These are phyloP conservation scores for Mycothermus thermophilus DNA, from an alignment of 495 filamentous ascomycete genomes.

Conservation along the genomic window DNA sequence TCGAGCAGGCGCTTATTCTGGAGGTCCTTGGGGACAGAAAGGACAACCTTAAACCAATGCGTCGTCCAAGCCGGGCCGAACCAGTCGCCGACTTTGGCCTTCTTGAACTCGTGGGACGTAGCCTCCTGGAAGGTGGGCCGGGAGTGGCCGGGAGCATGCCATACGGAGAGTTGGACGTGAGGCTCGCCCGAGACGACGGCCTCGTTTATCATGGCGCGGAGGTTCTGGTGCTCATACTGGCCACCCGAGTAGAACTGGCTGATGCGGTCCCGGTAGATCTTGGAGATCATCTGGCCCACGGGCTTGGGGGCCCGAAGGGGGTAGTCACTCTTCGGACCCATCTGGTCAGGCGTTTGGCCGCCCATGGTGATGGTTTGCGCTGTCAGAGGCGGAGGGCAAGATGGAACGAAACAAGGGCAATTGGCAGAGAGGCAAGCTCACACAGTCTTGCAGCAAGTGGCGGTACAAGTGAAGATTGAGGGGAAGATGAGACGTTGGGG, in stretches of 20 bases:
- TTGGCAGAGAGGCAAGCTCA: not conserved
- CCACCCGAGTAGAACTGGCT: slow-evolving; percentile 63
- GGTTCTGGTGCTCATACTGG: slow-evolving; percentile 66
- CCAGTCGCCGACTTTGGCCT: slow-evolving; percentile 57
- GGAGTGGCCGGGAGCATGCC: slow-evolving; percentile 62
- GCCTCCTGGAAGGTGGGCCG: slow-evolving; percentile 88
- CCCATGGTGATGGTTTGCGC: slow-evolving; percentile 15
- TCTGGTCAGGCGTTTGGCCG: slow-evolving; percentile 18
- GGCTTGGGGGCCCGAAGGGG: slow-evolving; percentile 34
- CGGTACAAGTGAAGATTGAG: too few relatives aligned
- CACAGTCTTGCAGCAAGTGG: too few relatives aligned
- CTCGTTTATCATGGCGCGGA: slow-evolving; percentile 69
- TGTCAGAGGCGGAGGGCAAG: not conserved
- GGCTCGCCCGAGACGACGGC: slow-evolving; percentile 54
- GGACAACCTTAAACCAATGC: slow-evolving; percentile 84
- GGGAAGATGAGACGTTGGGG: too few relatives aligned
- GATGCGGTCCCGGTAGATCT: slow-evolving; percentile 78
- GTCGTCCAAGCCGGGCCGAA: slow-evolving; percentile 97
- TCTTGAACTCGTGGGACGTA: slow-evolving; percentile 59
- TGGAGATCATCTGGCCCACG: slow-evolving; percentile 69
- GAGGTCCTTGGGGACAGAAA: slow-evolving; percentile 63
- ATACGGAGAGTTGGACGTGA: slow-evolving; percentile 75
- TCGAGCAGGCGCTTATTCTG: slow-evolving; percentile 63
- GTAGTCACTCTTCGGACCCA: slow-evolving; percentile 26
- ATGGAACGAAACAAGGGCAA: not conserved